Evolutionary conservation across 2,329 filamentous ascomycete genomes (phyloP), one percentile per base, ranked within the genome.

Genomic region (Orbilia oligospora): DNA sequence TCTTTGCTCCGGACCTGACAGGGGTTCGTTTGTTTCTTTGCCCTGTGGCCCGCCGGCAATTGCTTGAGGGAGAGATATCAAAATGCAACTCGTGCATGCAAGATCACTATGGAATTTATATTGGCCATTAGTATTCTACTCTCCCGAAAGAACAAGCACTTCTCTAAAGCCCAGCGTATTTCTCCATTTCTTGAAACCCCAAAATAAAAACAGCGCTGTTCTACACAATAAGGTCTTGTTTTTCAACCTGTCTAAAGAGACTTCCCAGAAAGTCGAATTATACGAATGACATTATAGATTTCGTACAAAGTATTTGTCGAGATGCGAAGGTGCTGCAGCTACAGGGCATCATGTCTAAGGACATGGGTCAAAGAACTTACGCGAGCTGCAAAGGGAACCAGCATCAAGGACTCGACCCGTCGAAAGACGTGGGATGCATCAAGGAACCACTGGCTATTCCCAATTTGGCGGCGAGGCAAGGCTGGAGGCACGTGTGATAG

Each of bases 31-130:
- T 20, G 6, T 6, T 58, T 55, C 24, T 61, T 55, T 71, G 72
- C 75, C 73, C 75, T 78, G 63, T 78, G 75, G 75, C 75, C 75
- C 75, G 75, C 51, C 75, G 75, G 75, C 75, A 63, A 53, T 33
- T 36, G 10, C 48, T 44, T 49, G 27, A 63, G 24, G 24, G 44
- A 3, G 12, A 38, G 33, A 24, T 56, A 55, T 69, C 46, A 55
- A 48, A 56, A 69, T 69, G 64, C 14, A 63, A 20, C 27, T 27
- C 12, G 14, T 36, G 63, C 63, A 75, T 75, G 27, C 53, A 38
- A 73, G 24, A 73, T 61, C 41, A 51, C 51, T 12, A 58, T 66
- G 18, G 38, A 20, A 53, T 44, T 51, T 49, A 18, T 20, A 51
- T 65, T 22, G n/a, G 10, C 33, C 46, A 64, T 41, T 5, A n/a